A percentile compares a stretch with the other conserved stretches of the same genome.
These are phyloP conservation scores for Micromonas pusilla DNA, from an alignment of 139 green algal genomes.

Conservation along the genomic window DNA sequence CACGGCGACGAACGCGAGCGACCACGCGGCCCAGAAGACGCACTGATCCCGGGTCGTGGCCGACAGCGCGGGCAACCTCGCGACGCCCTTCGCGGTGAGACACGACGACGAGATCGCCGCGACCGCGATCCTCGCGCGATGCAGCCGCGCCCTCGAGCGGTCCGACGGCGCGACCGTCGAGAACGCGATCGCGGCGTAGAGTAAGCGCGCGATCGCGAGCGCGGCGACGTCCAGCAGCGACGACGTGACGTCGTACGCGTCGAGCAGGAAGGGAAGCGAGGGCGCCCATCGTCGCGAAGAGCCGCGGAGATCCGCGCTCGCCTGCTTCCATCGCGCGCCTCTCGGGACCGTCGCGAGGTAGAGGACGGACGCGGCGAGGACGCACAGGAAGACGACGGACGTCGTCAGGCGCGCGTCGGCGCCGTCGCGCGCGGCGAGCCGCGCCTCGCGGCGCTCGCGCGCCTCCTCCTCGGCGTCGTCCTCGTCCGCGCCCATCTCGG, in stretches of 20 bases:
- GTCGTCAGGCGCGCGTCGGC: no score
- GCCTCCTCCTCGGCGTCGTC: not conserved
- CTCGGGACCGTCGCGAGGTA: no score
- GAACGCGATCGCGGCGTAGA: not conserved
- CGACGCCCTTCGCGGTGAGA: not conserved
- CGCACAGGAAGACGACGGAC: no score
- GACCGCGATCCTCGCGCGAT: not conserved
- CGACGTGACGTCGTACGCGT: not conserved
- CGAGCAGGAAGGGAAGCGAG: no score
- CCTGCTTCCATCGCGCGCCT: no score
- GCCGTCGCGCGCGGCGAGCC: not conserved
- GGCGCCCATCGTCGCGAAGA: not conserved
- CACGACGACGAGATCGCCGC: not conserved
- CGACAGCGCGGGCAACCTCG: not conserved
- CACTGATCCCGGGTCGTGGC: not conserved
- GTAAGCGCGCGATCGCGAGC: not conserved
- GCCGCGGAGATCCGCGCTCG: no score
- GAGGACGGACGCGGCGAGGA: no score
- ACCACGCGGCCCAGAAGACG: not conserved
- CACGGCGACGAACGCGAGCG: not conserved
- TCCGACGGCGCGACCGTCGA: not conserved
- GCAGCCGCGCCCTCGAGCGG: not conserved
- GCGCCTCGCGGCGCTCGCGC: not conserved
- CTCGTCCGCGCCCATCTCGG: not conserved
- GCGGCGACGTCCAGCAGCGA: not conserved